These are phyloP conservation scores for Populus trichocarpa DNA, from an alignment of 441 rosid species.

Conservation along the genomic window DNA sequence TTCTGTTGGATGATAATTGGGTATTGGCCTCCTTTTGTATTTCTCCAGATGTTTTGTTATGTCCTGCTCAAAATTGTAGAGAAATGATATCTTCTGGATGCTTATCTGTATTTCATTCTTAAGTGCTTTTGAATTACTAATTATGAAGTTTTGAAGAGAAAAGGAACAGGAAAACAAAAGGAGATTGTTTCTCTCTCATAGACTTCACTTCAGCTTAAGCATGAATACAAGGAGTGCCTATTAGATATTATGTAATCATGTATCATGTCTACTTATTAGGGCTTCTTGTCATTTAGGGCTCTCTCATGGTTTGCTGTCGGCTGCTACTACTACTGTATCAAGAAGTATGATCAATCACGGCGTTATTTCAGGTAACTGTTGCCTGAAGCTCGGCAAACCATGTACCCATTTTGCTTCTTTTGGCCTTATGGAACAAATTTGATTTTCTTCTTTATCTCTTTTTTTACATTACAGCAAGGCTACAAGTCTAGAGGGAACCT, in stretches of 20 bases:
- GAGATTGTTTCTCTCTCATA: not conserved
- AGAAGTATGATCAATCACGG: constrained; percentile 82
- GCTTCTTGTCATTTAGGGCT: constrained; percentile 54
- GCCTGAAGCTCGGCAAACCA: not conserved
- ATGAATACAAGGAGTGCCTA: not conserved
- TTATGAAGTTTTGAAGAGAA: not conserved
- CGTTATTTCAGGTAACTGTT: constrained; percentile 73
- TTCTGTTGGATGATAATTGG: too few relatives aligned
- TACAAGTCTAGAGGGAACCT: constrained; percentile 72
- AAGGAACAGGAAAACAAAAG: not conserved
- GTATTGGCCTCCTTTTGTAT: not conserved
- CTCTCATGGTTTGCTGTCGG: constrained; percentile 99
- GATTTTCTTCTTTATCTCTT: not conserved
- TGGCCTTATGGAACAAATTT: not conserved
- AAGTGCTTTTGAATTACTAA: not conserved
- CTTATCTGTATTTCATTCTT: not conserved
- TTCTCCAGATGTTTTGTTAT: not conserved
- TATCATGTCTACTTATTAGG: constrained; percentile 5
- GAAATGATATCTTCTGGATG: not conserved
- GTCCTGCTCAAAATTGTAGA: not conserved
- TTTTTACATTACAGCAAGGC: constrained; percentile 68
- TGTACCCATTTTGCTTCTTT: not conserved
- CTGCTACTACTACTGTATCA: constrained; percentile 92
- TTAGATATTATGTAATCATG: not conserved
- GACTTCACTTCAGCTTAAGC: not conserved